A percentile compares a stretch with the other conserved stretches of the same genome.
Conservation (phyloP, 108 stramenopile species). For the Conticribra weissflogii region DNA sequence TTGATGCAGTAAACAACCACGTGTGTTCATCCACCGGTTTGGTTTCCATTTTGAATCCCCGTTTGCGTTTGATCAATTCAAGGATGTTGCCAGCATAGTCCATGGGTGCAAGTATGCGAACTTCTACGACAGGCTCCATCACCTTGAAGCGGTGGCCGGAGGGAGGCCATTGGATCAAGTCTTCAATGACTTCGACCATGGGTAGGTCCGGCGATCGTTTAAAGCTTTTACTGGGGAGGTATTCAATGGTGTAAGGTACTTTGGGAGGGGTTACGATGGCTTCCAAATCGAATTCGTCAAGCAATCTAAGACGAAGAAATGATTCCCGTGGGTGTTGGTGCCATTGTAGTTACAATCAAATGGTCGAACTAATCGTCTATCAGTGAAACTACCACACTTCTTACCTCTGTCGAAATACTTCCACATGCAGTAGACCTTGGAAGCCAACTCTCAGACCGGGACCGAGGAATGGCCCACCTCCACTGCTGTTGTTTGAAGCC, state of each 20-base stretch:
- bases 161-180: conserved; percentile 74
- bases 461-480: conserved; percentile 88
- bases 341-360: too few species aligned
- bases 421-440: conserved; percentile 97
- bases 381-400: too few species aligned
- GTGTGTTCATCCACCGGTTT: conserved; percentile 83
- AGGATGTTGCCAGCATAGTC: conserved; percentile 88
- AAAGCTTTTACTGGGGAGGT: conserved; percentile 82
- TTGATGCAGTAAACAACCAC: conserved; percentile 79
- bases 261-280: conserved; percentile 97
- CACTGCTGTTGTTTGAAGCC: conserved; percentile 49
- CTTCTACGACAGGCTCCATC: conserved; percentile 81
- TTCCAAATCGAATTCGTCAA: conserved; percentile 94
- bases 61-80: conserved; percentile 81
- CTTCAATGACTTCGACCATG: conserved; percentile 78
- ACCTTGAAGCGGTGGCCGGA: conserved; percentile 77
- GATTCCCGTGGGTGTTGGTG: too few species aligned
- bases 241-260: conserved; percentile 90
- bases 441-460: conserved; percentile 95
- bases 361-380: too few species aligned
- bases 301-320: conserved; percentile 25
- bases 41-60: conserved; percentile 71
- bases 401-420: conserved; percentile 94
- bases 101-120: conserved; percentile 78
- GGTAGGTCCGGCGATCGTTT: conserved; percentile 79